Conservation (phyloP, 352 stramenopile genomes). For the Globisporangium viniferum region DNA sequence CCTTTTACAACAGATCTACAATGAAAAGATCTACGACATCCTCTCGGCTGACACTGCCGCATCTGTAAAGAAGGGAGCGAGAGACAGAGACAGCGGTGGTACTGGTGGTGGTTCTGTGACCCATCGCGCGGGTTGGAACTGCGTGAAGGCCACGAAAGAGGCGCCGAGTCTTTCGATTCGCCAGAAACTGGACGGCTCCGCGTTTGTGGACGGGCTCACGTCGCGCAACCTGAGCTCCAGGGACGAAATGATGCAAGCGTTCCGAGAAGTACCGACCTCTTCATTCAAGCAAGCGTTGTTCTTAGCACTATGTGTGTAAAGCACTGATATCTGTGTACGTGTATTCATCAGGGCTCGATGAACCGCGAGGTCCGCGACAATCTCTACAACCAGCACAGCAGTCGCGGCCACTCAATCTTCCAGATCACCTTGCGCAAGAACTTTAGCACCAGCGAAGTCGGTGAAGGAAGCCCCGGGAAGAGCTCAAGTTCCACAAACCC, state of each 20-base stretch:
- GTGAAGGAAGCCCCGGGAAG: constrained; percentile 1
- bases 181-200: constrained; percentile 59
- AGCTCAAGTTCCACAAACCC: neutral
- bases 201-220: constrained; percentile 71
- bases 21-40: constrained; percentile 79
- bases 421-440: constrained; percentile 60
- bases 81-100: neutral
- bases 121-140: constrained; percentile 57
- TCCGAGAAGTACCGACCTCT: constrained; percentile 41
- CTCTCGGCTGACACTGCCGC: constrained; percentile 24
- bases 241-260: constrained; percentile 53
- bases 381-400: constrained; percentile 70
- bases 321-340: neutral
- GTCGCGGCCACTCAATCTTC: constrained; percentile 69
- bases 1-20: constrained; percentile 53
- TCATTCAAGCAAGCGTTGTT: neutral
- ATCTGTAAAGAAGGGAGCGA: constrained; percentile 14
- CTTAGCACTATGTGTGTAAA: neutral
- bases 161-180: constrained; percentile 48
- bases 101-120: constrained; percentile 13
- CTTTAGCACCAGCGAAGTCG: constrained; percentile 1
- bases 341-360: constrained; percentile 37
- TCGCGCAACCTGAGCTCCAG: constrained; percentile 41
- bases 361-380: constrained; percentile 74
- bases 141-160: constrained; percentile 40